phyloP scores from a whole-genome alignment of 192 early-diverging fungal genomes.

The Coemansia aciculifera region DNA sequence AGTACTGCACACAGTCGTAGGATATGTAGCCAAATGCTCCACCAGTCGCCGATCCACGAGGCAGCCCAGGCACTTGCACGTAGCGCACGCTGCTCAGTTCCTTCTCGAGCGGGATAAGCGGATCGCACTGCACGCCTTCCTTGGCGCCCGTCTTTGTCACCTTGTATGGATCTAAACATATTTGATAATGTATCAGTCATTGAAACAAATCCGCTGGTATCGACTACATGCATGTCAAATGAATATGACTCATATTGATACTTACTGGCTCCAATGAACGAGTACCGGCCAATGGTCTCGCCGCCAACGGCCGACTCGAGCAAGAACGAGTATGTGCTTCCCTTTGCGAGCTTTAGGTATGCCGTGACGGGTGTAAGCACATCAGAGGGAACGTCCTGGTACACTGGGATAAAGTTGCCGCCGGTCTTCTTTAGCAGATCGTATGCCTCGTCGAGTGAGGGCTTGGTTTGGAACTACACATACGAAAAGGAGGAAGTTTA shows the following conservation, averaged over 20 bases:
- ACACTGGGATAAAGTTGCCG: constrained; percentile 92
- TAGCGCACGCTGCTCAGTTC: constrained; percentile 76
- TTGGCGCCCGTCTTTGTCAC: constrained; percentile 74
- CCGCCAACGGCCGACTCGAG: constrained; percentile 93
- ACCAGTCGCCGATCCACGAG: constrained; percentile 62
- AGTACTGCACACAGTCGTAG: constrained; percentile 97
- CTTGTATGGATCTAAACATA: constrained; percentile 78
- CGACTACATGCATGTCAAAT: not conserved
- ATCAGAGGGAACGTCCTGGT: constrained; percentile 83
- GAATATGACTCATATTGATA: constrained; percentile 22
- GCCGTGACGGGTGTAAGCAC: constrained; percentile 95
- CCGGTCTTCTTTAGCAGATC: constrained; percentile 59
- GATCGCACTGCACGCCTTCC: constrained; percentile 78
- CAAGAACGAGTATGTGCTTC: constrained; percentile 87
- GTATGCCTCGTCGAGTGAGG: constrained; percentile 70
- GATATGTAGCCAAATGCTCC: constrained; percentile 97
- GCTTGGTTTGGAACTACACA: constrained; percentile 57
- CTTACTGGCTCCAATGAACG: constrained; percentile 87
- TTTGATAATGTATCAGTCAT: not conserved
- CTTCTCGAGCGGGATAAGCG: constrained; percentile 81
- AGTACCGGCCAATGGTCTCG: constrained; percentile 95
- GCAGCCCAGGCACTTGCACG: constrained; percentile 80
- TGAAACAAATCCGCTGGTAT: not conserved
- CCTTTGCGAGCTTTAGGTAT: constrained; percentile 84
- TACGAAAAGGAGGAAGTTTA: not conserved